Base-by-base conservation (phyloP, 208 protist genomes). In the Leishmania mexicana region DNA sequence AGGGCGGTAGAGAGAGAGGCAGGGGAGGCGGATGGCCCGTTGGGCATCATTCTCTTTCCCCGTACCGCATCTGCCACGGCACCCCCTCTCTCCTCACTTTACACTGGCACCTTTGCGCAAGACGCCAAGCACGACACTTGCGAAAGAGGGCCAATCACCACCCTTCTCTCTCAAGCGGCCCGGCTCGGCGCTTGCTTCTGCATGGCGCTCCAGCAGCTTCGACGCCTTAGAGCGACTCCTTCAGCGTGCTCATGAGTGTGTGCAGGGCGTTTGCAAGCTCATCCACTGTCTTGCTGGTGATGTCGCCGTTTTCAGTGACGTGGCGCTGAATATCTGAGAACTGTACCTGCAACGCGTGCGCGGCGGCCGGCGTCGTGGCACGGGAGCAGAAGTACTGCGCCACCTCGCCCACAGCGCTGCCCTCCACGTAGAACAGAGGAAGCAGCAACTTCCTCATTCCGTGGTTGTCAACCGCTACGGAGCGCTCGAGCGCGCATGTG, bases 401-500 rank as follows among this genome's bases (percentile, higher is more conserved):
- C 71, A 90, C 87, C 62, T 80, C 81, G 3, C 31, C 38, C 31
- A 88, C 67, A 54, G 82, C 81, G 11, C 7, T 57, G 5, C 84
- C 87, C 71, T 90, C 87, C 10, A 84, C 83, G 31, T 81, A 81
- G 42, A 90, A 79, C n/a, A 87, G 42, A 6, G 79, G 67, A 31
- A 74, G 82, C 38, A 90, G 77, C 81, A 90, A 35, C 76, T 79
- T 84, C 2, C 84, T 78, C 65, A 88, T 65, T 10, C 72, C 71
- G 76, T 79, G 76, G 49, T 81, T 76, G 73, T 84, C 76, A 3
- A 51, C 79, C 4, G 84, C 79, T 1, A 91, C 80, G 49, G 79
- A 75, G 45, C 78, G 79, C 81, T 91, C 88, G 28, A 91, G 67
- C 53, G 82, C 81, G 68, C 82, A 84, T n/a, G 85, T 88, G 67